Conservation (phyloP, 75 land plant species). For the Adiantum capillusveneris region DNA sequence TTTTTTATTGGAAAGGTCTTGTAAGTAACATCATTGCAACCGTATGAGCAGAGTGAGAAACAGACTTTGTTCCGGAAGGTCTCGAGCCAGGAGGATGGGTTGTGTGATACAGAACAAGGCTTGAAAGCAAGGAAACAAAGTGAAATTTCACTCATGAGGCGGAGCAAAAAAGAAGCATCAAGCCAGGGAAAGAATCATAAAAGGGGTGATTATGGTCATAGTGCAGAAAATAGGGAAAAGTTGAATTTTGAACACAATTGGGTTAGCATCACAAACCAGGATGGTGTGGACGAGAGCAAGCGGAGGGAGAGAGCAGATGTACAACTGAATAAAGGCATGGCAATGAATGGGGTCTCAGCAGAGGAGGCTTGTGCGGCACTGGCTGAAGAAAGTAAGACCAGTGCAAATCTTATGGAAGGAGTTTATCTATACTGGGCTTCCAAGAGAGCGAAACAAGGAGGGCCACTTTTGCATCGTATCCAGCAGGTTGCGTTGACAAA, state of each 20-base stretch:
- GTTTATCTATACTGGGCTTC: slow-evolving; percentile 12
- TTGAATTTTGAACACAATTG: no score
- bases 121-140: no score
- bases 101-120: no score
- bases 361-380: not conserved
- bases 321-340: not conserved
- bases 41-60: not conserved
- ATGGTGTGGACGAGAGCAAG: not conserved
- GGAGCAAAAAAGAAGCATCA: no score
- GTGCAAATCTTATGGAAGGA: slow-evolving; percentile 1
- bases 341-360: slow-evolving; percentile 1
- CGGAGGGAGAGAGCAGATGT: not conserved
- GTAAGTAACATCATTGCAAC: not conserved
- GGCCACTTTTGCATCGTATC: slow-evolving; percentile 16
- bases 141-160: no score
- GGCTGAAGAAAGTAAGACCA: not conserved
- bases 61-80: not conserved
- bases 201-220: no score
- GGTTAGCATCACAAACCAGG: not conserved
- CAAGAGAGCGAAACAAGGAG: slow-evolving; percentile 22
- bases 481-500: slow-evolving; percentile 19
- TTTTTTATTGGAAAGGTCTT: not conserved
- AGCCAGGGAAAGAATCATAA: no score
- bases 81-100: no score
- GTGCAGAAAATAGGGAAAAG: no score